Evolutionary conservation across 352 stramenopile genomes (phyloP), one percentile per base, ranked within the genome.

Genomic region (Globisporangium nunn): DNA sequence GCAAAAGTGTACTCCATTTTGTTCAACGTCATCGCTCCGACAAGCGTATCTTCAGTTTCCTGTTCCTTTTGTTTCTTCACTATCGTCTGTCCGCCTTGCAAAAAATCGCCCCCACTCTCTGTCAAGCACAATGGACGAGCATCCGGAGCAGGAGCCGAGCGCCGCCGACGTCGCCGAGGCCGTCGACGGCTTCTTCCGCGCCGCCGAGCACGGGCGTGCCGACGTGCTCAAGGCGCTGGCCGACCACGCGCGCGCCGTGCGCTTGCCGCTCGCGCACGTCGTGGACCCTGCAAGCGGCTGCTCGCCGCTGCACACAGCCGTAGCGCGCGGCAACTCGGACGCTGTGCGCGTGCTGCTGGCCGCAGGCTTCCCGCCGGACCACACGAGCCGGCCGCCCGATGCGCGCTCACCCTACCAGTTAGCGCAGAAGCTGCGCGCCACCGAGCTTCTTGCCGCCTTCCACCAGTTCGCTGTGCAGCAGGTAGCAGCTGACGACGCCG

Each of bases 381-480:
- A 76, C 30, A 67, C 80, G 52, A 81, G 70, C 46, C 18, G 61
- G 10, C 30, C 64, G 7, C 15, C 18, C 11, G 35, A n/a, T 10
- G 23, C 50, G 18, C 44, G 52, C 41, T 85, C 84, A 6, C 71
- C 85, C 29, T 94, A 92, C 59, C 65, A 66, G 47, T 52, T 95
- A 30, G 82, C 85, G 14, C 62, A 86, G 60, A 61, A 84, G 47
- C 62, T 85, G 28, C 68, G 82, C 46, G 72, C 73, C 30, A 56
- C 70, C 37, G 78, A 91, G 39, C 63, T 92, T 28, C 51, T 95
- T 31, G 72, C 85, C 52, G 82, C 92, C 29, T 95, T 95, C 56
- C 80, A 90, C 56, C 85, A 95, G 65, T 95, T 92, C 61, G 63
- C 82, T n/a, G 82, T 95, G 47, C 85, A 95, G 57, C 75, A 95